Evolutionary conservation across 352 stramenopile species (phyloP), one percentile per base, ranked within the genome.

Genomic region (Pythium apleroticum): DNA sequence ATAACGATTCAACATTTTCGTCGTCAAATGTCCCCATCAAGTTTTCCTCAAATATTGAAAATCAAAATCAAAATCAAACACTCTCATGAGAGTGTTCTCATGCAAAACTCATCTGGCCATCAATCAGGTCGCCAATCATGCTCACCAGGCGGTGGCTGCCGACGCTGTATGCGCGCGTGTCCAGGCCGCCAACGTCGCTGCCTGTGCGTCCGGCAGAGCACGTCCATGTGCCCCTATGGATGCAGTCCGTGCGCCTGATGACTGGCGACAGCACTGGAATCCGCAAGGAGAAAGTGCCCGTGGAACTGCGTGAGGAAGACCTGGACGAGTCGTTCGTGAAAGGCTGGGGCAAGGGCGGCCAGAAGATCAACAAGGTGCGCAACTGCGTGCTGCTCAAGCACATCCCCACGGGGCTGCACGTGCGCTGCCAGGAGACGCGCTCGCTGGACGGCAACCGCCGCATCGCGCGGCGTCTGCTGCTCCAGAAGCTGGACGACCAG

Each of bases 321-420:
- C 59, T 96, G 46, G 64, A 78, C 11, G 88, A 96, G 66, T 87
- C 75, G 25, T 96, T 95, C 68, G 84, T 93, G 25, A 95, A 96
- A 77, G 88, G 88, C 30, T 94, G 82, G 22, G 80, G 89, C 37
- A 93, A 93, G 55, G 89, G 89, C 43, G 89, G 89, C 0, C 89
- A 97, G 71, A 96, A 96, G 75, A 95, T 97, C 68, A 97, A 97
- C 78, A 97, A 96, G 61, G 86, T 96, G 61, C 80, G 86, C 60
- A 96, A 95, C 75, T 93, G 86, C 67, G 89, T 97, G 54, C 70
- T 95, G 62, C 75, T 97, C 37, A 94, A 88, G 39, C 89, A 97
- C 60, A 31, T 80, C 12, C 88, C 89, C 20, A 93, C 89, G 35
- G 88, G 84, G 4, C 58, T 93, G 8, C 82, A 85, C 49, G 79